Base-by-base conservation (phyloP, 1,139 yeast species). In the Taphrina flavorubra region DNA sequence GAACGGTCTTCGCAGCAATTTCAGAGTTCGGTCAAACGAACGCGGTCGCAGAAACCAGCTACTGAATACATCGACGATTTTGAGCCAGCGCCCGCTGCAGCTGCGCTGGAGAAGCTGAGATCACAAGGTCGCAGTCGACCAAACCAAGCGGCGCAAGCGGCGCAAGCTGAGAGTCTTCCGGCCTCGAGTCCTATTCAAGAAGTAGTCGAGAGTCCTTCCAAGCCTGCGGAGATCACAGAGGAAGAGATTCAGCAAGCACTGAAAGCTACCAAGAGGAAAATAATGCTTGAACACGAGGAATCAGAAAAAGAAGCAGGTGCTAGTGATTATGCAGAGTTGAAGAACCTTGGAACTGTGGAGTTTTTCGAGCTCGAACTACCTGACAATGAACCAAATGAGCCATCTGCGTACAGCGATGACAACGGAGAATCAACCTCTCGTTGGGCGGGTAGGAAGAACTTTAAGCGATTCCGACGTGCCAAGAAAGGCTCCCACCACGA, bases 371-470 rank as follows among this genome's bases (percentile, higher is more conserved):
- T 62, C 31, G 56, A 56, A 16, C 37, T 57, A 13, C 18, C n/a
- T 2, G 34, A 25, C 34, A 14, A 39, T 13, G 18, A 14, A 7
- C 7, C 36, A 6, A 56, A 36, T 16, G n/a, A 6, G 1, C 10
- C 39, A 7, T 7, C 37, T 14, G 25, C 63, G 14, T 39, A 39
- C 1, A 44, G 20, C 18, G 40, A 18, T 14, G 25, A 42, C 7
- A 34, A 49, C 39, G 14, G 60, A 42, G 39, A 55, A 31, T 5
- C 25, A 4, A 14, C 44, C 40, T 49, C 67, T 51, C 42, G 46
- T 14, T 68, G 69, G 69, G 51, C 55, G 14, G 69, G 69, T 31
- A 51, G 69, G 47, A 53, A 55, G 44, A 68, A 68, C 51, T 68
- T 62, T 25, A 68, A 68, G 20, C 44, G 55, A 14, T 68, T 68